Percentiles rank a stretch among this genome's conserved stretches.
phyloP scores from a whole-genome alignment of 2,329 filamentous ascomycete species.

The Clonostachys byssicola region DNA sequence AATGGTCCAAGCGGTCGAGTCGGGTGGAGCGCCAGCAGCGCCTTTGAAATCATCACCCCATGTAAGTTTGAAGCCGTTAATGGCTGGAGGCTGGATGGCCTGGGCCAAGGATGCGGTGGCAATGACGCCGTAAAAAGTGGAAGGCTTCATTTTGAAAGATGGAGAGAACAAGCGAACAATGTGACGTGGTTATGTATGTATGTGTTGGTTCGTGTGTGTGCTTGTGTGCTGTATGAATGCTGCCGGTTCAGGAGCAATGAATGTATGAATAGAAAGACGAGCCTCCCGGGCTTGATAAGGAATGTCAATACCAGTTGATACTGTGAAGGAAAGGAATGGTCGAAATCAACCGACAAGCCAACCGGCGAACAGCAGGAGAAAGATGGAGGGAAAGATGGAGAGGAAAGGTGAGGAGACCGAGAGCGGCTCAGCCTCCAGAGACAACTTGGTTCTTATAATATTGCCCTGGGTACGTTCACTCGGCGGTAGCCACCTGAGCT shows the following conservation, averaged over 20 bases:
- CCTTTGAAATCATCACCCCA: slow-evolving; percentile 43
- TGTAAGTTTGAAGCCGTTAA: slow-evolving; percentile 32
- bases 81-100: slow-evolving; percentile 30
- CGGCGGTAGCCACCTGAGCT: no score
- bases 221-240: neutral
- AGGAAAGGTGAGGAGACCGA: no score
- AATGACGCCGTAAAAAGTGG: slow-evolving; percentile 8
- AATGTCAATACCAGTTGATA: neutral
- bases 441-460: no score
- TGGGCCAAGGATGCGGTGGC: slow-evolving; percentile 14
- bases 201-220: neutral
- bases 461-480: no score
- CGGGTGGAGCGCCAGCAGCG: slow-evolving; percentile 26
- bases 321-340: slow-evolving; percentile 1
- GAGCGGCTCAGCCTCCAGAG: no score
- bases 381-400: no score
- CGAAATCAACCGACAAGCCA: neutral
- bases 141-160: slow-evolving; percentile 15
- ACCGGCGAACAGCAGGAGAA: no score
- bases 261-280: neutral
- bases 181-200: neutral
- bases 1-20: slow-evolving; percentile 38
- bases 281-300: neutral
- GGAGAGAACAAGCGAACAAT: neutral
- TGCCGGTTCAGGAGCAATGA: neutral